Evolutionary conservation across 1,284 basidiomycete species (phyloP), one percentile per base, ranked within the genome.

Genomic region (Boletellus sp.): DNA sequence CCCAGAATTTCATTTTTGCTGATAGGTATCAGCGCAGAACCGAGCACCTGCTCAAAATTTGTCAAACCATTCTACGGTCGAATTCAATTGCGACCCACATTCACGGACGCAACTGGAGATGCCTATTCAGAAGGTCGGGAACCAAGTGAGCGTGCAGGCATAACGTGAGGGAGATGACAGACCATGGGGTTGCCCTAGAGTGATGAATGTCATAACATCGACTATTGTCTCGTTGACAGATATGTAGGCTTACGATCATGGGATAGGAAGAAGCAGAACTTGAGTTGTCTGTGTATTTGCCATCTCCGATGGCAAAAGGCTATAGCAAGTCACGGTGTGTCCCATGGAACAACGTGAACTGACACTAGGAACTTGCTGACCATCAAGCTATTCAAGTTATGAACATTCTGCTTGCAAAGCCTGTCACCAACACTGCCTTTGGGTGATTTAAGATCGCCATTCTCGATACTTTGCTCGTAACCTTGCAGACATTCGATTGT

Each of bases 211-310:
- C 13, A 35, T 8, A 4, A 45, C 19, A 41, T 10, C 22, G 9
- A 36, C 17, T 20, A 6, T 49, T 19, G 23, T 35, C 17, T 10
- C 6, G n/a, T n/a, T 11, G 27, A 41, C 7, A 5, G 2, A 1
- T 7, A 8, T n/a, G n/a, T n/a, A n/a, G n/a, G 37, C 50, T 45
- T 9, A 53, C 58, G 34, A 17, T 16, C 27, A 6, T 29, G 17
- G 3, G 23, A 25, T 22, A 13, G 5, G 45, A 52, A 29, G 14
- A 30, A 21, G 9, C 14, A 7, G 45, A 36, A 3, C 9, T 16
- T 2, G 37, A 19, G 25, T 38, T 34, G 9, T 34, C 30, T 5
- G 41, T 27, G 14, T 19, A 5, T n/a, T n/a, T n/a, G n/a, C n/a
- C n/a, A n/a, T n/a, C n/a, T n/a, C n/a, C n/a, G n/a, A n/a, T n/a